Percentiles rank a stretch among this genome's conserved stretches.
phyloP scores from a whole-genome alignment of 179 eudicot species.

The Gypsophila paniculata region DNA sequence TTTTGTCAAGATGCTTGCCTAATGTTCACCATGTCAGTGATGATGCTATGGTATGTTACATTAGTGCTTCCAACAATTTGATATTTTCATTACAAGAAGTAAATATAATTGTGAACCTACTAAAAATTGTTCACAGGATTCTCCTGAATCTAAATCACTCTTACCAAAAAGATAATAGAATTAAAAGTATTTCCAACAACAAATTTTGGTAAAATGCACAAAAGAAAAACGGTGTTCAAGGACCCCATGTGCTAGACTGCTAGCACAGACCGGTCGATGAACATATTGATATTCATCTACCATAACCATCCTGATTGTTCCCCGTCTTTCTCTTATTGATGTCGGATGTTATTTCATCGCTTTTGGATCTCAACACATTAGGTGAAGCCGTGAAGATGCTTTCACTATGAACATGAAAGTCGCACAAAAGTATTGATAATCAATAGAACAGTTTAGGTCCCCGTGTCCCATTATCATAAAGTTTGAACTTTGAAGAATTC shows the following conservation, averaged over 20 bases:
- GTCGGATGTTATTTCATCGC: not conserved
- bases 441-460: not conserved
- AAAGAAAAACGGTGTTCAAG: too few relatives aligned
- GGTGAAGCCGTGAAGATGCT: not conserved
- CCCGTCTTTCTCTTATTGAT: not conserved
- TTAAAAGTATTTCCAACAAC: too few relatives aligned
- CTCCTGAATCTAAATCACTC: too few relatives aligned
- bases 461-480: not conserved
- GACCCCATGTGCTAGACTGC: too few relatives aligned
- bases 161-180: too few relatives aligned
- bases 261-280: too few relatives aligned
- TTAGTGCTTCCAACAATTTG: not conserved
- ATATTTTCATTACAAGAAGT: not conserved
- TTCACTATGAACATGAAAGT: too few relatives aligned
- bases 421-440: not conserved
- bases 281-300: not conserved
- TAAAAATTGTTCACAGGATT: too few relatives aligned
- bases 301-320: not conserved
- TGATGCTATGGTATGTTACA: conserved; percentile 49
- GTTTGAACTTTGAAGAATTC: not conserved
- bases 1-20: conserved; percentile 65
- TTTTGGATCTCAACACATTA: not conserved
- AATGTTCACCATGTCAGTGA: conserved; percentile 83
- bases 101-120: not conserved
- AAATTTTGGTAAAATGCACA: too few relatives aligned